Conservation (phyloP, 768 basidiomycete species). For the Kwoniella newhampshirensis region DNA sequence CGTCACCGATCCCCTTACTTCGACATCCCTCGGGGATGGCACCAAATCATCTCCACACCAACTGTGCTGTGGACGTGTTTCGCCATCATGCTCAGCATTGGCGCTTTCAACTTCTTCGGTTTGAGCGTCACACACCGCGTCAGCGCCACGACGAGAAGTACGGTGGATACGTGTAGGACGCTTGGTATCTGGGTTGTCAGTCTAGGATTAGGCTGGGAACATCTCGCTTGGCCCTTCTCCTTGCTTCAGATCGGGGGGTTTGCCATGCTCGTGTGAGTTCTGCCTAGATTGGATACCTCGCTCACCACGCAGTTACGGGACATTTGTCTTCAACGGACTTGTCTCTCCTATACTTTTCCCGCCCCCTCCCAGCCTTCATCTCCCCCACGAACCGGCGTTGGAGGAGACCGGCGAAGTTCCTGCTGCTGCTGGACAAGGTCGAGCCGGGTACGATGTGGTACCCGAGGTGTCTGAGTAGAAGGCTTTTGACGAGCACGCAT, state of each 20-base stretch:
- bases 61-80: conserved; percentile 67
- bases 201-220: conserved; percentile 86
- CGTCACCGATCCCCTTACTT: conserved; percentile 60
- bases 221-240: conserved; percentile 74
- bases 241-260: conserved; percentile 82
- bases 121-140: conserved; percentile 89
- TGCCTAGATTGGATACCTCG: not conserved
- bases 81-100: conserved; percentile 73
- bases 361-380: conserved; percentile 55
- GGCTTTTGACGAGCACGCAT: no score
- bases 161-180: conserved; percentile 93
- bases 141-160: conserved; percentile 78
- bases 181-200: conserved; percentile 90
- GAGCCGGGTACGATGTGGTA: conserved; percentile 78
- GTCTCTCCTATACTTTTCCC: conserved; percentile 67
- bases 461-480: conserved; percentile 7
- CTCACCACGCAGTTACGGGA: conserved; percentile 67
- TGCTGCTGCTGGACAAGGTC: conserved; percentile 66
- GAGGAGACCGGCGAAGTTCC: conserved; percentile 84
- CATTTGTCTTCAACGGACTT: conserved; percentile 90
- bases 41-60: conserved; percentile 79
- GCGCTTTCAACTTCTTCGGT: conserved; percentile 85
- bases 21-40: conserved; percentile 83
- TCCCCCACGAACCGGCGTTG: conserved; percentile 65
- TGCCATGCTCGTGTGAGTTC: conserved; percentile 77